Percentiles rank a stretch among this genome's conserved stretches.
These are phyloP conservation scores for sweet orange (Citrus sinensis) DNA, from an alignment of 345 rosid species.

Conservation along the genomic window DNA sequence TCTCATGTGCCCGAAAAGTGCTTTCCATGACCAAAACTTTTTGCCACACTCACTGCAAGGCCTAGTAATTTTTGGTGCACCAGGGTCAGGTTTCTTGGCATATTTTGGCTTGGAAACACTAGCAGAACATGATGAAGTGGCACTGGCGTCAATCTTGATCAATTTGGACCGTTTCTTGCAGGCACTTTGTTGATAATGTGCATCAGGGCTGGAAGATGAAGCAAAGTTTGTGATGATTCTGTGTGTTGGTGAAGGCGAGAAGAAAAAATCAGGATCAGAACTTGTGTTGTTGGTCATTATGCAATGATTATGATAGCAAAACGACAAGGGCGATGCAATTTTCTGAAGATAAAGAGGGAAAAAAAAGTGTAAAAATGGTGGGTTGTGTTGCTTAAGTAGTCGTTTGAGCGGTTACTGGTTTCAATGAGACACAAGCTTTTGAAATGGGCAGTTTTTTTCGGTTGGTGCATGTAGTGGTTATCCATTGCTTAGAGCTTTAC, in stretches of 20 bases:
- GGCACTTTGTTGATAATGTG: conserved; percentile 28
- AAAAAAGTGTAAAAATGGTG: conserved; percentile 21
- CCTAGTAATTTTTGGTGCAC: conserved; percentile 66
- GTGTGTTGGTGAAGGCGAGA: conserved; percentile 20
- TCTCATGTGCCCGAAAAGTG: conserved; percentile 91
- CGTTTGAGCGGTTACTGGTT: conserved; percentile 27
- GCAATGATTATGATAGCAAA: background rate
- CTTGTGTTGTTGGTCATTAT: conserved; percentile 24
- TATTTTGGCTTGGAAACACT: conserved; percentile 33
- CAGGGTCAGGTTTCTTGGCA: conserved; percentile 63
- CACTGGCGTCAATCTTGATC: conserved; percentile 22
- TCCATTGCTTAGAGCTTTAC: background rate
- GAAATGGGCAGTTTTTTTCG: conserved; percentile 31
- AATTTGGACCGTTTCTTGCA: conserved; percentile 50
- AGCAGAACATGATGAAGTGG: conserved; percentile 11
- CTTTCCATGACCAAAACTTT: conserved; percentile 88
- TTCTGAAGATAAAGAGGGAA: conserved; percentile 1
- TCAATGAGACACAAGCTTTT: conserved; percentile 9
- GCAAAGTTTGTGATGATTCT: conserved; percentile 18
- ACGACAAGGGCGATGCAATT: background rate
- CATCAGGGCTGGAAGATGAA: conserved; percentile 27
- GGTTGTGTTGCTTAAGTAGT: conserved; percentile 34
- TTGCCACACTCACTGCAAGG: conserved; percentile 93
- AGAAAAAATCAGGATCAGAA: conserved; percentile 22
- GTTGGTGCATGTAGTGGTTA: conserved; percentile 28